phyloP scores from a whole-genome alignment of 2,329 filamentous ascomycete genomes.

The Fusarium hostae region DNA sequence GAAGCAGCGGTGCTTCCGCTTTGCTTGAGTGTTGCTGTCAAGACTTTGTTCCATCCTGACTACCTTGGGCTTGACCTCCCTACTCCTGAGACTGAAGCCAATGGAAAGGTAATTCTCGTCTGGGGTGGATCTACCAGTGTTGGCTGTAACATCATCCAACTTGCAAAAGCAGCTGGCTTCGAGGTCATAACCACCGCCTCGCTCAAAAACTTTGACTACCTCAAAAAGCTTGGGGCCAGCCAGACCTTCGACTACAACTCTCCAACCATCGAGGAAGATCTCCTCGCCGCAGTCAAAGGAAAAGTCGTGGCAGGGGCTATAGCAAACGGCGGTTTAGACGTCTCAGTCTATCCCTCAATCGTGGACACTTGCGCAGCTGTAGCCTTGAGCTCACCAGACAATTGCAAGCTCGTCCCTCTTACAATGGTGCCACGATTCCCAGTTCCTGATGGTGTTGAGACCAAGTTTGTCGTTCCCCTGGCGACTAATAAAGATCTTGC shows the following conservation, averaged over 20 bases:
- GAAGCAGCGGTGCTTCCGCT: constrained; percentile 6
- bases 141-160: constrained; percentile 10
- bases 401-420: constrained; percentile 2
- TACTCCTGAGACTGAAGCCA: not conserved
- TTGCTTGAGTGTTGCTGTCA: constrained; percentile 13
- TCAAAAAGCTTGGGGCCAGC: constrained; percentile 14
- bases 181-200: constrained; percentile 14
- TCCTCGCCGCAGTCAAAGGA: not conserved
- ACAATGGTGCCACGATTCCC: constrained; percentile 12
- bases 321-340: constrained; percentile 5
- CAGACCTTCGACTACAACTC: constrained; percentile 8
- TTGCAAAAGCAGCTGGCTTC: constrained; percentile 16
- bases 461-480: constrained; percentile 10
- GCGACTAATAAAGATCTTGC: not conserved
- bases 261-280: not conserved
- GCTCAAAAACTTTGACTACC: constrained; percentile 13
- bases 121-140: constrained; percentile 26
- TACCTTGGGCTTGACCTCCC: constrained; percentile 13
- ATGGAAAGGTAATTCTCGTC: not conserved
- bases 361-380: constrained; percentile 8
- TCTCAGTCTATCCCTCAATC: constrained; percentile 1
- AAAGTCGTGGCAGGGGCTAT: constrained; percentile 4
- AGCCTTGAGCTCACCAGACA: constrained; percentile 3
- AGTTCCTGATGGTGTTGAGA: constrained; percentile 6
- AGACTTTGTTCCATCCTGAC: constrained; percentile 13